phyloP scores from a whole-genome alignment of 2,329 filamentous ascomycete species.

The Ophiostoma populinum region DNA sequence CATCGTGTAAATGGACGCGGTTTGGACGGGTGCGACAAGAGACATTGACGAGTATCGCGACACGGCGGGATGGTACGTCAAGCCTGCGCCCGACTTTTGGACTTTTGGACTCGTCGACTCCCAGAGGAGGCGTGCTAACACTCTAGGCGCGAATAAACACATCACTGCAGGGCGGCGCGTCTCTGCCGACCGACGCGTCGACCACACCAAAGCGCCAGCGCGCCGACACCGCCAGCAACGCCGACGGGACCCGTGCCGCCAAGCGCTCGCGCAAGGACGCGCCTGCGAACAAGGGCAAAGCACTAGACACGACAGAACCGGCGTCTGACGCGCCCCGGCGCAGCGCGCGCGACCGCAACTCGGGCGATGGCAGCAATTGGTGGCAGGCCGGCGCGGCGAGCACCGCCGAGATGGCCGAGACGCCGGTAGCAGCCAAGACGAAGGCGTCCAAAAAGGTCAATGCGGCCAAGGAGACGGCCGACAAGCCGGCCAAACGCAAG shows the following conservation, averaged over 20 bases:
- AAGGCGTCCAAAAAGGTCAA: not conserved
- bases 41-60: no score
- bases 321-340: conserved; percentile 2
- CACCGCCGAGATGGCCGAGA: not conserved
- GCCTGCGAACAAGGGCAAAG: not conserved
- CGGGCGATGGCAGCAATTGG: conserved; percentile 6
- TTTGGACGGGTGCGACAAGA: no score
- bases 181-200: conserved; percentile 1
- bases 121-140: not conserved
- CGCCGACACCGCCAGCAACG: not conserved
- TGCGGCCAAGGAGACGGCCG: not conserved
- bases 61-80: not conserved
- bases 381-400: not conserved
- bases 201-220: not conserved
- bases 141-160: conserved; percentile 7
- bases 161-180: conserved; percentile 1
- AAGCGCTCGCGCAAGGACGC: conserved; percentile 2
- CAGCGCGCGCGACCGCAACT: conserved; percentile 11
- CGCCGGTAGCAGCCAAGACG: not conserved
- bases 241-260: not conserved
- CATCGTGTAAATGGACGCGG: no score
- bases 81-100: no score
- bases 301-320: not conserved
- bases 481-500: not conserved
- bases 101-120: not conserved